A percentile compares a stretch with the other conserved stretches of the same genome.
These are phyloP conservation scores for Mycena metata DNA, from an alignment of 768 basidiomycete genomes.

Conservation along the genomic window DNA sequence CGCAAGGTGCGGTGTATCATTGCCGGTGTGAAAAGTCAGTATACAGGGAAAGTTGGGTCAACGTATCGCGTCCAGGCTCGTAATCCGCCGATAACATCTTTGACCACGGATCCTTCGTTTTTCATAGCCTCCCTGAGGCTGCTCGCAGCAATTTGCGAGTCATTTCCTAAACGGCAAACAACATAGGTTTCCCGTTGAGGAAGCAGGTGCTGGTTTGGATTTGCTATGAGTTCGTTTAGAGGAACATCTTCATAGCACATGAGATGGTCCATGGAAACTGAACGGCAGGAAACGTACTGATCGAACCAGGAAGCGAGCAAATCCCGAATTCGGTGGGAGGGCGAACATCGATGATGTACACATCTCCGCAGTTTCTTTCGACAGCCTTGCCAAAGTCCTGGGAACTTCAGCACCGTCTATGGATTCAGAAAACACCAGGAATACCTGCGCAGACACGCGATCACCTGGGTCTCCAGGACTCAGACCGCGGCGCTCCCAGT, in stretches of 20 bases:
- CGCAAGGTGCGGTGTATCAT: no score
- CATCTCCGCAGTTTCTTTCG: conserved; percentile 23
- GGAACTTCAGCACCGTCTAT: not conserved
- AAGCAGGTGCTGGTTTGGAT: conserved; percentile 65
- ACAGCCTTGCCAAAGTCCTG: conserved; percentile 44
- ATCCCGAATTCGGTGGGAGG: conserved; percentile 87
- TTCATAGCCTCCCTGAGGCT: conserved; percentile 60
- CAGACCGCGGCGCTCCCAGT: conserved; percentile 74
- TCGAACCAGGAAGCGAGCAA: conserved; percentile 81
- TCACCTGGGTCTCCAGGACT: conserved; percentile 53
- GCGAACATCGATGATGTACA: conserved; percentile 83
- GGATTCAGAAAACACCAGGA: not conserved
- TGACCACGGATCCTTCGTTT: conserved; percentile 53
- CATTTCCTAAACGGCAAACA: conserved; percentile 92
- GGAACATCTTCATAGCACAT: conserved; percentile 74
- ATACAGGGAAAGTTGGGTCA: conserved; percentile 84
- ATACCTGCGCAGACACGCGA: conserved; percentile 62
- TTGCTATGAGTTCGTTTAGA: conserved; percentile 70
- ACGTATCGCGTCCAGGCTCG: conserved; percentile 83
- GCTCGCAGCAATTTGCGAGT: conserved; percentile 89
- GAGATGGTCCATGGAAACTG: conserved; percentile 16
- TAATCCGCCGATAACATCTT: conserved; percentile 87
- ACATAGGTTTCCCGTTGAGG: conserved; percentile 60
- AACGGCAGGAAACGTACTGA: conserved; percentile 62
- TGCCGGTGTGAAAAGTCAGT: conserved; percentile 56